These are phyloP conservation scores for Phytopythium boreale DNA, from an alignment of 352 stramenopile genomes.

Conservation along the genomic window DNA sequence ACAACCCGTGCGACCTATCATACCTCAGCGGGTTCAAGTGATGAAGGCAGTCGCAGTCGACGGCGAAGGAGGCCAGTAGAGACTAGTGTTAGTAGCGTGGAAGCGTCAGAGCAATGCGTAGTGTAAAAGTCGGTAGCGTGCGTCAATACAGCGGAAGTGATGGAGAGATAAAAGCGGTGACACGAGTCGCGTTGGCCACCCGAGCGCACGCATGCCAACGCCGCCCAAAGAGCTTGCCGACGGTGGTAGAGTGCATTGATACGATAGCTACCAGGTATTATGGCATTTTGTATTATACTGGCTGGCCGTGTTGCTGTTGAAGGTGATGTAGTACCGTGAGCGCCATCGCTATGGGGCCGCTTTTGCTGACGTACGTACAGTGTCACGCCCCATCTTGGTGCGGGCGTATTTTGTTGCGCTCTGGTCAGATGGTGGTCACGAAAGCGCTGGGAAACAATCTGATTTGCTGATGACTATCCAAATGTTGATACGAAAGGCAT, in stretches of 20 bases:
- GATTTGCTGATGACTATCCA: background rate
- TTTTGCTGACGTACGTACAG: background rate
- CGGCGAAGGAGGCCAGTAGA: too few species aligned
- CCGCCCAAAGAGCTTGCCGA: too few species aligned
- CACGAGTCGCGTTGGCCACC: too few species aligned
- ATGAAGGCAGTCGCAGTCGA: background rate
- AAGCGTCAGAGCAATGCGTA: background rate
- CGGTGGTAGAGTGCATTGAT: too few species aligned
- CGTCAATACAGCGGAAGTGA: too few species aligned
- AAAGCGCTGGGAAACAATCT: background rate
- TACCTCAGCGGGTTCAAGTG: conserved; percentile 57
- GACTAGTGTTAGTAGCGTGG: too few species aligned
- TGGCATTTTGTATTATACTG: too few species aligned
- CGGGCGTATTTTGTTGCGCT: background rate
- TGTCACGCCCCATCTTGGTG: background rate
- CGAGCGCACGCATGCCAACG: too few species aligned
- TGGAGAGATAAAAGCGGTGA: too few species aligned
- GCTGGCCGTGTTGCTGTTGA: background rate
- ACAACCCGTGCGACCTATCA: conserved; percentile 46
- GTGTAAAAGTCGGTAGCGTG: background rate
- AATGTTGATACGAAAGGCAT: background rate
- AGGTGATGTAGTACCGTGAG: background rate
- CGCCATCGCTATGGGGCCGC: background rate
- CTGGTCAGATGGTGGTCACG: background rate
- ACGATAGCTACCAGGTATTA: too few species aligned